Evolutionary conservation across 305 asterid species (phyloP).

Genomic region (Nicotiana rustica): DNA sequence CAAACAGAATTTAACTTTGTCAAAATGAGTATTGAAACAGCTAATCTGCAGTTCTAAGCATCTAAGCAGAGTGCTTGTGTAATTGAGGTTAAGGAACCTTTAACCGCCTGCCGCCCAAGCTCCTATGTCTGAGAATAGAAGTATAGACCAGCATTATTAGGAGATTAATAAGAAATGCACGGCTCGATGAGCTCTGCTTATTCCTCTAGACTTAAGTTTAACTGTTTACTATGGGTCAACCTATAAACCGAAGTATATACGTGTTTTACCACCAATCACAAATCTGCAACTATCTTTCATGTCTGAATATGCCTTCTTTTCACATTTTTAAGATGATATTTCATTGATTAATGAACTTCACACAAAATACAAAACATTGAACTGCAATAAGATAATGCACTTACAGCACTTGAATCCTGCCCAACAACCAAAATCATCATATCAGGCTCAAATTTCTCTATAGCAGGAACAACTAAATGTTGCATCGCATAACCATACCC

Average conservation of each 20-base stretch:
- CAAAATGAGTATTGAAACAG: not conserved
- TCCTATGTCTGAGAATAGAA: not conserved
- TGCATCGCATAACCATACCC: constrained; percentile 72
- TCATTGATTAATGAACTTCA: not conserved
- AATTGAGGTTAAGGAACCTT: not conserved
- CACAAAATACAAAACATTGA: constrained; percentile 8
- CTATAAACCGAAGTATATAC: not conserved
- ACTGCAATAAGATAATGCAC: constrained; percentile 38
- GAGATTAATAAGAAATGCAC: not conserved
- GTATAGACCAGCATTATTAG: not conserved
- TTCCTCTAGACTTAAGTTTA: not conserved
- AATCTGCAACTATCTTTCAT: not conserved
- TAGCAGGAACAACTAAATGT: constrained; percentile 69
- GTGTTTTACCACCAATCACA: not conserved
- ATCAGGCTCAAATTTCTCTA: constrained; percentile 71
- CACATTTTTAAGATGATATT: constrained; percentile 17
- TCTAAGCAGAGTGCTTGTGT: not conserved
- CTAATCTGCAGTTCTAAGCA: not conserved
- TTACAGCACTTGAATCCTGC: constrained; percentile 95
- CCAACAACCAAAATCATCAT: constrained; percentile 81
- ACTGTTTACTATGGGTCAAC: not conserved
- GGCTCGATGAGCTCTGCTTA: not conserved
- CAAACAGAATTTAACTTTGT: not conserved
- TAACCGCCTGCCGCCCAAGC: not conserved
- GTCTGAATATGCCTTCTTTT: not conserved